These are phyloP conservation scores for Blastocystis sp. DNA, from an alignment of 352 stramenopile genomes.

Conservation along the genomic window DNA sequence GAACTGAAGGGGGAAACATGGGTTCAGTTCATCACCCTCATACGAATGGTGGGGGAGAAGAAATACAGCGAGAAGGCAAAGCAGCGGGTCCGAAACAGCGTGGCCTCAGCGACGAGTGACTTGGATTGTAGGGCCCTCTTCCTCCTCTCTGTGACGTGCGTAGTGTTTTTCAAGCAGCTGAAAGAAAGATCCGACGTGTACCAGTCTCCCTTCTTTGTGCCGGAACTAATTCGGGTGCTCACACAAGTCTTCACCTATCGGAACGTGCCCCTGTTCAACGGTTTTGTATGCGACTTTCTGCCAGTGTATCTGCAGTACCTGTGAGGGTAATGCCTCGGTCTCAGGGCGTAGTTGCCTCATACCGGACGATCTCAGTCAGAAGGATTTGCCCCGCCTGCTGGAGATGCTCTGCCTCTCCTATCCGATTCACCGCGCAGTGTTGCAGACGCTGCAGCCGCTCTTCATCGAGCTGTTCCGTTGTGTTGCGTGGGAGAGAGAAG, in stretches of 20 bases:
- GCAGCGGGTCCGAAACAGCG: not conserved
- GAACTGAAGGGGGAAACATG: constrained; percentile 16
- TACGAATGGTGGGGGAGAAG: not conserved
- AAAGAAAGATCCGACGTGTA: not conserved
- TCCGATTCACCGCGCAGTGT: not conserved
- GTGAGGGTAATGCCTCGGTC: not conserved
- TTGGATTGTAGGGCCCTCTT: not conserved
- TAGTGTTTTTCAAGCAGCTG: constrained; percentile 29
- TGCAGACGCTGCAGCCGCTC: not conserved
- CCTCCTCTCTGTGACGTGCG: not conserved
- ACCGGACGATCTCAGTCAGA: not conserved
- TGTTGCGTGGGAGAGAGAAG: not conserved
- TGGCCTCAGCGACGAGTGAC: not conserved
- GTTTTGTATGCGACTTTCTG: not conserved
- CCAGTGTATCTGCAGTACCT: constrained; percentile 9
- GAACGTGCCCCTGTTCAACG: constrained; percentile 31
- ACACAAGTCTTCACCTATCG: not conserved
- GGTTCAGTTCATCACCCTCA: not conserved
- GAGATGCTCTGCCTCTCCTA: constrained; percentile 17
- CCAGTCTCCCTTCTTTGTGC: not conserved
- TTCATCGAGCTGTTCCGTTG: not conserved
- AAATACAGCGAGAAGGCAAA: constrained; percentile 15
- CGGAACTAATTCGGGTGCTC: constrained; percentile 6
- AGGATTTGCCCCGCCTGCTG: not conserved
- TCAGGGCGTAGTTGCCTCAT: not conserved